Conservation (phyloP, 768 basidiomycete genomes). For the Punctularia strigosozonata region DNA sequence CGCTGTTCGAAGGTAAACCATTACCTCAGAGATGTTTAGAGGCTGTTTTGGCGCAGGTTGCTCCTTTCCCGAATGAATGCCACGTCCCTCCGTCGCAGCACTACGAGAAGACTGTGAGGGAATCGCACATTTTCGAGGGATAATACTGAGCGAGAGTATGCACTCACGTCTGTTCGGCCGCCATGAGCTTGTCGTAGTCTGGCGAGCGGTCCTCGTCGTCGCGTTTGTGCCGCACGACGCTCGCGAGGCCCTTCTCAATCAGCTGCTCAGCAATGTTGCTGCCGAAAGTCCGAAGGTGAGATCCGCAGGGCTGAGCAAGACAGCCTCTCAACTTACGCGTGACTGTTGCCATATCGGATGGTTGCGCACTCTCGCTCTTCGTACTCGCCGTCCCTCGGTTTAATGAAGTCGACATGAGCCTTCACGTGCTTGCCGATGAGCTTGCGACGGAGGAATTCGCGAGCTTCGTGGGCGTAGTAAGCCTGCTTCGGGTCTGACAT, state of each 20-base stretch:
- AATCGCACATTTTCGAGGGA: conserved; percentile 4
- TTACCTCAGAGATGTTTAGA: conserved; percentile 85
- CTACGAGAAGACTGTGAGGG: conserved; percentile 38
- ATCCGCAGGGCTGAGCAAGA: background rate
- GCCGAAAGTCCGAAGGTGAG: conserved; percentile 1
- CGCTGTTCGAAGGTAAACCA: conserved; percentile 8
- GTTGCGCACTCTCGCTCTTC: conserved; percentile 92
- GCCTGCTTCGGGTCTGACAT: conserved; percentile 79
- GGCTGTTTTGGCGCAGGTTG: conserved; percentile 67
- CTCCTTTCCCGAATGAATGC: conserved; percentile 91
- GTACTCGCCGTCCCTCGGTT: conserved; percentile 85
- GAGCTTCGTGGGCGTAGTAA: conserved; percentile 83
- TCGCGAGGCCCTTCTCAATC: conserved; percentile 87
- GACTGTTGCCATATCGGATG: conserved; percentile 72
- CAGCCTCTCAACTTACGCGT: conserved; percentile 39
- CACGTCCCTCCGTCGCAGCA: conserved; percentile 64
- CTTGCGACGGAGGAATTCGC: conserved; percentile 85
- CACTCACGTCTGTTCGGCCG: conserved; percentile 82
- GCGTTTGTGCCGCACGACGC: conserved; percentile 81
- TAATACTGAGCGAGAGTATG: background rate
- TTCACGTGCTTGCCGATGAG: conserved; percentile 84
- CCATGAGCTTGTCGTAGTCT: conserved; percentile 93
- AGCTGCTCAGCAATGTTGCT: conserved; percentile 91
- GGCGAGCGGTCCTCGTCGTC: conserved; percentile 95
- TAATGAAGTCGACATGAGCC: conserved; percentile 80